Evolutionary conservation across 352 stramenopile genomes (phyloP).

Genomic region (Elongisporangium anandrum): DNA sequence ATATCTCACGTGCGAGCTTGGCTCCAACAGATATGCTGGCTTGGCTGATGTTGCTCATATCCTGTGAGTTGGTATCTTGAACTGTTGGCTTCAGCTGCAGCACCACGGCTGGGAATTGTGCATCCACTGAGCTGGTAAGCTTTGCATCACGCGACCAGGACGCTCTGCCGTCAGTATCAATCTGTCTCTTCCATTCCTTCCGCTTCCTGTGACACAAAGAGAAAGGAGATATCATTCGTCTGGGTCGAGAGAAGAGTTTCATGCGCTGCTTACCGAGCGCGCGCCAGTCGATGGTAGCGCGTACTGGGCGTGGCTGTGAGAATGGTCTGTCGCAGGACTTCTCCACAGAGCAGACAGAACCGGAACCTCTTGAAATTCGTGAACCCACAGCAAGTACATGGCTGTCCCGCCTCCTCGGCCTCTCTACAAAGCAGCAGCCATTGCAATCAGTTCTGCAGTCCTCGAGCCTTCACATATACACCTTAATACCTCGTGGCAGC

Average conservation of each 20-base stretch:
- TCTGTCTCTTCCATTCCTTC: slow-evolving; percentile 13
- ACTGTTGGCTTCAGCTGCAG: neutral
- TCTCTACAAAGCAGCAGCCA: slow-evolving; percentile 16
- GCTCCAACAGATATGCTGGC: slow-evolving; percentile 6
- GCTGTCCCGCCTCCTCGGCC: slow-evolving; percentile 20
- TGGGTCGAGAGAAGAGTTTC: neutral
- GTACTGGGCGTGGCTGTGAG: slow-evolving; percentile 18
- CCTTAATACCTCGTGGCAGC: slow-evolving; percentile 23
- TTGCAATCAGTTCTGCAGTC: neutral
- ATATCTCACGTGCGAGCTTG: slow-evolving; percentile 12
- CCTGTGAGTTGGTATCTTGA: neutral
- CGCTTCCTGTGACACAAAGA: slow-evolving; percentile 11
- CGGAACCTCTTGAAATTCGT: slow-evolving; percentile 35
- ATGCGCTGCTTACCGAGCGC: slow-evolving; percentile 16
- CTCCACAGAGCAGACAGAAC: slow-evolving; percentile 39
- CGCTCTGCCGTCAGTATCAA: slow-evolving; percentile 1
- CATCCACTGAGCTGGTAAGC: neutral
- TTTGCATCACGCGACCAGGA: neutral
- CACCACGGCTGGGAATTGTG: neutral
- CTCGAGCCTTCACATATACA: neutral
- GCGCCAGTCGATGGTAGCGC: slow-evolving; percentile 5
- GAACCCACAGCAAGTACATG: slow-evolving; percentile 35
- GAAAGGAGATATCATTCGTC: too few relatives aligned
- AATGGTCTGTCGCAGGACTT: slow-evolving; percentile 14
- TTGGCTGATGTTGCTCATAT: too few relatives aligned